Percentiles rank a stretch among this genome's conserved stretches.
phyloP scores from a whole-genome alignment of 495 filamentous ascomycete species.

The Podospora comata region DNA sequence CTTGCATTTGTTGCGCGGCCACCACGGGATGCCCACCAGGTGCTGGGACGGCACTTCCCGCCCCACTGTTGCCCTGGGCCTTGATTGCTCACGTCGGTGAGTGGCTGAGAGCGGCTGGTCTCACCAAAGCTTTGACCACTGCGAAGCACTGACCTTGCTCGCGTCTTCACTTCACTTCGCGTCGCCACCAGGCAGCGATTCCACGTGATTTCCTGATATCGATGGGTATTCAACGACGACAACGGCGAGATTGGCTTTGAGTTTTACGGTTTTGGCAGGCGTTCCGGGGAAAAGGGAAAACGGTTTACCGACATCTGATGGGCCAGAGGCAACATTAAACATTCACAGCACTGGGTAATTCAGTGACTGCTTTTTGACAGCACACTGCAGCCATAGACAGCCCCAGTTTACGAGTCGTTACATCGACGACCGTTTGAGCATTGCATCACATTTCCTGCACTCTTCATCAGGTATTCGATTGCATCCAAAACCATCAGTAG shows the following conservation, averaged over 20 bases:
- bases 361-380: no score
- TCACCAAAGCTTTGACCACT: conserved; percentile 1
- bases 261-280: not conserved
- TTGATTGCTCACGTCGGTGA: not conserved
- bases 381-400: not conserved
- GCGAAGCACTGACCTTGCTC: conserved; percentile 3
- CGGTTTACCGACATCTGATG: not conserved
- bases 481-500: not conserved
- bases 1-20: not conserved
- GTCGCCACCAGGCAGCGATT: conserved; percentile 15
- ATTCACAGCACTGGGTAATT: no score
- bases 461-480: not conserved
- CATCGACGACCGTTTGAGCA: conserved; percentile 7
- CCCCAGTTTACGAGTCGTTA: not conserved
- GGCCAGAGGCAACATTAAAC: no score
- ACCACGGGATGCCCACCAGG: not conserved
- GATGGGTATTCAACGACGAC: not conserved
- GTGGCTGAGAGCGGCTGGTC: not conserved
- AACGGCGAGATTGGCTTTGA: not conserved
- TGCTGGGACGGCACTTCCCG: not conserved
- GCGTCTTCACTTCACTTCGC: not conserved
- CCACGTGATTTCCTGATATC: conserved; percentile 13
- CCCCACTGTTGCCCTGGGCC: no score
- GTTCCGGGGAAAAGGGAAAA: not conserved
- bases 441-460: not conserved